These are phyloP conservation scores for Arabidopsis arenosa DNA, from an alignment of 345 rosid genomes.

Conservation along the genomic window DNA sequence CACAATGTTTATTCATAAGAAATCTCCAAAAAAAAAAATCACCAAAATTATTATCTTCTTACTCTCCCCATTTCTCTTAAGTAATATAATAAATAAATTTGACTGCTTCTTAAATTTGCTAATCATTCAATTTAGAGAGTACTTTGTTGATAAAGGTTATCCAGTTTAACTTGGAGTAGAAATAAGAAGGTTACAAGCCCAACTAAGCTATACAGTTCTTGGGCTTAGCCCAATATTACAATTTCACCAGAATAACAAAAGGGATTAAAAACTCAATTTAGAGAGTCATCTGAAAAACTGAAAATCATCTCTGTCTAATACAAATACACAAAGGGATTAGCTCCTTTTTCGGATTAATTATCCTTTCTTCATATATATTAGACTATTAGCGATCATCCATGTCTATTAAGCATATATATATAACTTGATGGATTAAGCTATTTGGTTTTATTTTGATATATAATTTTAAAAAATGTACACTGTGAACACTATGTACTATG, in stretches of 20 bases:
- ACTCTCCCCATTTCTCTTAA: not conserved
- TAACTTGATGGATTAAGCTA: no score
- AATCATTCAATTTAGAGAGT: not conserved
- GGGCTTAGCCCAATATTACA: not conserved
- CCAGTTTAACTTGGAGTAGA: not conserved
- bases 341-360: no score
- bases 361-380: no score
- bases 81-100: not conserved
- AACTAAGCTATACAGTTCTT: not conserved
- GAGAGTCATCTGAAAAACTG: not conserved
- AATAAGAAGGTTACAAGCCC: not conserved
- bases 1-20: not conserved
- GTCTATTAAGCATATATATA: no score
- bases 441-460: no score
- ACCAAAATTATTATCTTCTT: not conserved
- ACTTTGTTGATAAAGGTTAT: no score
- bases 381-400: no score
- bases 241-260: no score
- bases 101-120: not conserved
- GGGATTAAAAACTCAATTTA: no score
- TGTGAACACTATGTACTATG: no score
- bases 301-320: not conserved
- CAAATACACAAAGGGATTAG: no score
- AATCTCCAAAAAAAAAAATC: not conserved
- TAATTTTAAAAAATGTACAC: no score